Evolutionary conservation across 306 rosid genomes (phyloP), one percentile per base, ranked within the genome.

Genomic region (Crotalaria pallida): DNA sequence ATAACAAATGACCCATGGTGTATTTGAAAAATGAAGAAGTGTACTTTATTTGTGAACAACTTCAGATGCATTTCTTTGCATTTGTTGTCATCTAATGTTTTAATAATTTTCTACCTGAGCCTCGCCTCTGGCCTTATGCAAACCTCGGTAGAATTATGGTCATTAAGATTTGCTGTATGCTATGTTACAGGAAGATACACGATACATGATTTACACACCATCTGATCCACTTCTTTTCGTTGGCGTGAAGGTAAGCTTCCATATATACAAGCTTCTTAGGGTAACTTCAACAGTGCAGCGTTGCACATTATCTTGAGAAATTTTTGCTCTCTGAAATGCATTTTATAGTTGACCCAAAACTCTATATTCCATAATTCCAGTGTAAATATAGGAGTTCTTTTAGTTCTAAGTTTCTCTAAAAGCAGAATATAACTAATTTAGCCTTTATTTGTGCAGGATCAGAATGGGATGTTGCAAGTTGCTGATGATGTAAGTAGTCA

Each of bases 161-260:
- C 58, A 38, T 33, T 41, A 64, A 62, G 52, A 15, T 69, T 55
- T 50, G 18, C 58, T 22, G 44, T 67, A 24, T 53, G 23, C 65
- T 81, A 55, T 38, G 22, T 40, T 81, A 76, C 80, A 92, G 98
- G 88, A 88, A 61, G 96, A 87, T 81, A 76, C 85, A 2, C 88
- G 67, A 58, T 89, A 92, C 82, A 82, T 92, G 91, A 85, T 92
- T 73, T 90, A 92, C 74, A 92, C 98, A 18, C 96, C 89, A 36
- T 83, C 98, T 18, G 93, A 92, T 74, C 96, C 98, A 31, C 91
- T 85, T 48, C 82, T 61, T 38, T 81, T 67, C 73, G 77, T 81
- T 55, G 82, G 76, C 56, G 64, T 77, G 59, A 81, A 81, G 85
- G 85, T 81, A 63, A 72, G 70, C 52, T 72, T 67, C 53, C 15